phyloP scores from a whole-genome alignment of 208 protist species.

The Leptomonas seymouri region DNA sequence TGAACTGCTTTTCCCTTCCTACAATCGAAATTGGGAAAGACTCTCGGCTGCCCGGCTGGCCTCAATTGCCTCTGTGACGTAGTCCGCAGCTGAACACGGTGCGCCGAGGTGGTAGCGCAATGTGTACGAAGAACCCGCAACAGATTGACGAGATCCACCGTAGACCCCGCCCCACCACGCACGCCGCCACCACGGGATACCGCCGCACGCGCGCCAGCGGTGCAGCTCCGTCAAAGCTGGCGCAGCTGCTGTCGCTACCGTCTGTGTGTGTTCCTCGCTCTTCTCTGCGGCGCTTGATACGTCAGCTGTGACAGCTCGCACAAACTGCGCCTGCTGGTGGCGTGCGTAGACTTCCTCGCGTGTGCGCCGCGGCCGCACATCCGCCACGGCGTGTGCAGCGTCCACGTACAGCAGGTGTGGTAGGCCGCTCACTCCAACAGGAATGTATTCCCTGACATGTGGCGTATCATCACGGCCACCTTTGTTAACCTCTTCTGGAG shows the following conservation, averaged over 20 bases:
- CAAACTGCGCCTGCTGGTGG: conserved; percentile 49
- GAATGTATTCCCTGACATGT: conserved; percentile 20
- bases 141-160: conserved; percentile 31
- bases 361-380: conserved; percentile 38
- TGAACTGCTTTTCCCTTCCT: background rate
- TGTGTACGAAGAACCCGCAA: conserved; percentile 27
- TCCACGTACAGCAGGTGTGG: conserved; percentile 59
- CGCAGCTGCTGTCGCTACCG: background rate
- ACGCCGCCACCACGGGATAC: conserved; percentile 40
- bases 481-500: background rate
- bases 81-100: conserved; percentile 26
- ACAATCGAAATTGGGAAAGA: background rate
- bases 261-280: background rate
- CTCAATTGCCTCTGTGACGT: conserved; percentile 22
- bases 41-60: conserved; percentile 23
- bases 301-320: background rate
- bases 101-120: conserved; percentile 54
- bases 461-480: too few species aligned
- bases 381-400: conserved; percentile 35
- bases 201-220: conserved; percentile 20
- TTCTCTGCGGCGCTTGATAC: background rate
- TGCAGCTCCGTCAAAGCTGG: conserved; percentile 5
- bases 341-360: conserved; percentile 43
- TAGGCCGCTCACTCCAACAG: conserved; percentile 65
- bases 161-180: conserved; percentile 66